Evolutionary conservation across 768 basidiomycete species (phyloP).

Genomic region (Termitomyces sp.): DNA sequence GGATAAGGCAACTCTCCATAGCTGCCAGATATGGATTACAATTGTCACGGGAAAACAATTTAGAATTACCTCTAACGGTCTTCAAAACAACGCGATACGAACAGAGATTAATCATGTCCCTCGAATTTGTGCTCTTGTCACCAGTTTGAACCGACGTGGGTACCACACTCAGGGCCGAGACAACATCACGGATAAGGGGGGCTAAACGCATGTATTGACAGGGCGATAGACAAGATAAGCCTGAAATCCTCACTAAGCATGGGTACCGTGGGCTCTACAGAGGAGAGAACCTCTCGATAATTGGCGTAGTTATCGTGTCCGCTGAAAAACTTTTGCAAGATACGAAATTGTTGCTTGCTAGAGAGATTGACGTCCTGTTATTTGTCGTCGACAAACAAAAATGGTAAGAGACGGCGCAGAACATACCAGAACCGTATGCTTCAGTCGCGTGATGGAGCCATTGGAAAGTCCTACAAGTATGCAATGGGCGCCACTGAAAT

Average conservation of each 20-base stretch:
- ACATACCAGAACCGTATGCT: constrained; percentile 28
- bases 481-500: constrained; percentile 36
- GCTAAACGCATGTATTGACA: constrained; percentile 10
- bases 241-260: constrained; percentile 20
- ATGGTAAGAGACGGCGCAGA: not conserved
- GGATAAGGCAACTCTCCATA: constrained; percentile 41
- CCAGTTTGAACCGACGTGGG: constrained; percentile 10
- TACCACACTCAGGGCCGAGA: constrained; percentile 17
- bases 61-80: constrained; percentile 30
- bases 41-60: not conserved
- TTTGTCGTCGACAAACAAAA: not conserved
- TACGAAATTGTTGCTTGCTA: constrained; percentile 23
- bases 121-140: constrained; percentile 2
- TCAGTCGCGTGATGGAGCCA: constrained; percentile 30
- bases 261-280: constrained; percentile 26
- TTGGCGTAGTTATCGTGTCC: constrained; percentile 19
- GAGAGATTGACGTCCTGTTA: constrained; percentile 17
- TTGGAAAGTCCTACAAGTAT: constrained; percentile 37
- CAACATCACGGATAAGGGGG: constrained; percentile 24
- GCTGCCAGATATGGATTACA: constrained; percentile 18
- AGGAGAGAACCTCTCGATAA: constrained; percentile 22
- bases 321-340: constrained; percentile 24
- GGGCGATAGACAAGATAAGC: not conserved
- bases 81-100: constrained; percentile 31
- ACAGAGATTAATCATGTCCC: constrained; percentile 30